Base-by-base conservation (phyloP, 2,329 filamentous ascomycete genomes). In the Hypoxylon sp. region DNA sequence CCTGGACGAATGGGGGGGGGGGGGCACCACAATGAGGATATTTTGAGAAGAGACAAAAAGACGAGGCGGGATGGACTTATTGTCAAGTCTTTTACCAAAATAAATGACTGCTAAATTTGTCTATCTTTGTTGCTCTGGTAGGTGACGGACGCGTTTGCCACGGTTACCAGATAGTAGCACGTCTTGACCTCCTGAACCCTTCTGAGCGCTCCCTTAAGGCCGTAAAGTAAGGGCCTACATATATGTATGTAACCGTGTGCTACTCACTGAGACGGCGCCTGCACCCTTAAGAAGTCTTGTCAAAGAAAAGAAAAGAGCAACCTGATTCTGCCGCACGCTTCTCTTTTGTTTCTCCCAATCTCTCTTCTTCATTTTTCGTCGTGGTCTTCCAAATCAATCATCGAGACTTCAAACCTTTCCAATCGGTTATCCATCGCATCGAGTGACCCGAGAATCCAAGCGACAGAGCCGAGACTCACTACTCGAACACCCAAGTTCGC, bases 21-120 rank as follows among this genome's bases (percentile, higher is more conserved):
- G n/a, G n/a, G n/a, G n/a, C n/a, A n/a, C n/a, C n/a, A n/a, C n/a
- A 33, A 11, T 55, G 63, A 63, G 62, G 47, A 31, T 49, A 58
- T 64, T 67, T n/a, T 67, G 63, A 64, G 66, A 62, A 64, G 49
- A 50, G 63, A 62, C 61, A 31, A 41, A 48, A 40, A 55, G 54
- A 24, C 31, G 27, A 29, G 41, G 38, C 11, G 20, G 8, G 20
- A 42, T 41, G n/a, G 4, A 9, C 13, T n/a, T 21, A 26, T 40
- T 21, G 29, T 37, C n/a, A 17, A 17, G 18, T 18, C 3, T 41
- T 18, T 13, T 21, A 33, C 48, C 43, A 40, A n/a, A n/a, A n/a
- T n/a, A n/a, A n/a, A 52, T 47, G 3, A 23, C 13, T 48, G 40
- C 45, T 50, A 62, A 48, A 21, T 56, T 46, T 23, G 48, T 42